phyloP scores from a whole-genome alignment of 768 basidiomycete genomes.

The Pleurotus salmoneostramineus region DNA sequence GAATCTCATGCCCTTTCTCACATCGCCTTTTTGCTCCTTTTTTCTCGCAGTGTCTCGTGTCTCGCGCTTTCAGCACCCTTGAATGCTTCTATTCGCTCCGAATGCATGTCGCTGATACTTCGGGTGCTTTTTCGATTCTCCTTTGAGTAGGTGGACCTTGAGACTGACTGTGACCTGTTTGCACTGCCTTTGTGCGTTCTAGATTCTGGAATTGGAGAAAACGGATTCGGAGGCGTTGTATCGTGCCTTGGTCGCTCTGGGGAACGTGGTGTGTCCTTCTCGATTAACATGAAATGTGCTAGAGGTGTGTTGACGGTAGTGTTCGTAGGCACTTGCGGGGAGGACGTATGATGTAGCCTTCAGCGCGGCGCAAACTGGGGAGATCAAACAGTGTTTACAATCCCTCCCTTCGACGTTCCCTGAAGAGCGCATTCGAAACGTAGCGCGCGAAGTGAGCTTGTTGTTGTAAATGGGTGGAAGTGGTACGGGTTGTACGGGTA shows the following conservation, averaged over 20 bases:
- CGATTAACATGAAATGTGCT: no score
- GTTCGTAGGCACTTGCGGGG: slow-evolving; percentile 43
- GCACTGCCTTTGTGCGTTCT: not conserved
- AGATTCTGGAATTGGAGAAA: slow-evolving; percentile 48
- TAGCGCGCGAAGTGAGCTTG: slow-evolving; percentile 44
- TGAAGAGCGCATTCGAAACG: slow-evolving; percentile 54
- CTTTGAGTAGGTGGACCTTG: not conserved
- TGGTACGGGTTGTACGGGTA: no score
- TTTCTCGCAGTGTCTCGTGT: slow-evolving; percentile 60
- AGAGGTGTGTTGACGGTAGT: not conserved
- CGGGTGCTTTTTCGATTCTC: slow-evolving; percentile 32
- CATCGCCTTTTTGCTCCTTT: slow-evolving; percentile 9
- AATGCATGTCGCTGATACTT: slow-evolving; percentile 40
- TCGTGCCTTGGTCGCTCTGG: slow-evolving; percentile 67
- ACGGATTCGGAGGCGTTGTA: slow-evolving; percentile 69
- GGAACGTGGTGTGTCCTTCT: slow-evolving; percentile 56
- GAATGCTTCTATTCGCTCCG: slow-evolving; percentile 31
- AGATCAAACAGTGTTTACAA: slow-evolving; percentile 35
- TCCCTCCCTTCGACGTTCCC: slow-evolving; percentile 42
- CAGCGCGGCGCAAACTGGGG: slow-evolving; percentile 32
- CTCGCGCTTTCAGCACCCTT: slow-evolving; percentile 41
- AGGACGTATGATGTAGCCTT: slow-evolving; percentile 32
- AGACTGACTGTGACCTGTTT: not conserved
- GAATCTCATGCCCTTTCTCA: not conserved
- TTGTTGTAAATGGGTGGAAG: slow-evolving; percentile 27